phyloP scores from a whole-genome alignment of 192 early-diverging fungal species.

The Coemansia sp. region DNA sequence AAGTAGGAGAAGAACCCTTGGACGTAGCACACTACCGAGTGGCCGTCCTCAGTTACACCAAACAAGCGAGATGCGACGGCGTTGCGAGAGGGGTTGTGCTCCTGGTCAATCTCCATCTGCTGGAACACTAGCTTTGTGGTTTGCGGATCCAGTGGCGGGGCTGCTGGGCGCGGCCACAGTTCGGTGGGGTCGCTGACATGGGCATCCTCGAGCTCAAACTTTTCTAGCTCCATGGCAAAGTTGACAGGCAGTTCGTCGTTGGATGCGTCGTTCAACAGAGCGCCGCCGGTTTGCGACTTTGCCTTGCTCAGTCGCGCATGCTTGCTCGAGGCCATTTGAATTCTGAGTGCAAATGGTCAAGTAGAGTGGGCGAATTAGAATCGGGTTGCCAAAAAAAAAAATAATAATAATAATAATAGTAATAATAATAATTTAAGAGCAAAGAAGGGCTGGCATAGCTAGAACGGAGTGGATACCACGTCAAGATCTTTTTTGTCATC shows the following conservation, averaged over 20 bases:
- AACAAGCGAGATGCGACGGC: slow-evolving; percentile 73
- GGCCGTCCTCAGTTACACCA: slow-evolving; percentile 87
- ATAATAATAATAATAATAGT: no score
- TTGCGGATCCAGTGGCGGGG: slow-evolving; percentile 26
- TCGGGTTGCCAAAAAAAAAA: background rate
- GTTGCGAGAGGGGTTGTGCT: slow-evolving; percentile 54
- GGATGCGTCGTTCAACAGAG: slow-evolving; percentile 17
- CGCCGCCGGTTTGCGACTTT: slow-evolving; percentile 21
- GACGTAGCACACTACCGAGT: slow-evolving; percentile 89
- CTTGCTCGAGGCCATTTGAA: slow-evolving; percentile 29
- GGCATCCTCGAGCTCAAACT: slow-evolving; percentile 32
- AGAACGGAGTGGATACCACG: background rate
- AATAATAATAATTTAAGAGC: background rate
- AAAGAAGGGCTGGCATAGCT: background rate
- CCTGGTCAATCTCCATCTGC: slow-evolving; percentile 94
- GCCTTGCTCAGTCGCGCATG: slow-evolving; percentile 38
- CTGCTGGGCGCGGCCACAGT: slow-evolving; percentile 30
- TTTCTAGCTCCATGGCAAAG: slow-evolving; percentile 53
- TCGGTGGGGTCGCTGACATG: slow-evolving; percentile 23
- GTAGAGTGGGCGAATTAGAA: background rate
- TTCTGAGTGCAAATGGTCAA: background rate
- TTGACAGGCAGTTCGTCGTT: slow-evolving; percentile 32
- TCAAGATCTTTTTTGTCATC: background rate
- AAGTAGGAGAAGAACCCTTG: slow-evolving; percentile 91
- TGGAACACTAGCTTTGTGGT: slow-evolving; percentile 74